These are phyloP conservation scores for Lentinula boryana DNA, from an alignment of 768 basidiomycete genomes.

Conservation along the genomic window DNA sequence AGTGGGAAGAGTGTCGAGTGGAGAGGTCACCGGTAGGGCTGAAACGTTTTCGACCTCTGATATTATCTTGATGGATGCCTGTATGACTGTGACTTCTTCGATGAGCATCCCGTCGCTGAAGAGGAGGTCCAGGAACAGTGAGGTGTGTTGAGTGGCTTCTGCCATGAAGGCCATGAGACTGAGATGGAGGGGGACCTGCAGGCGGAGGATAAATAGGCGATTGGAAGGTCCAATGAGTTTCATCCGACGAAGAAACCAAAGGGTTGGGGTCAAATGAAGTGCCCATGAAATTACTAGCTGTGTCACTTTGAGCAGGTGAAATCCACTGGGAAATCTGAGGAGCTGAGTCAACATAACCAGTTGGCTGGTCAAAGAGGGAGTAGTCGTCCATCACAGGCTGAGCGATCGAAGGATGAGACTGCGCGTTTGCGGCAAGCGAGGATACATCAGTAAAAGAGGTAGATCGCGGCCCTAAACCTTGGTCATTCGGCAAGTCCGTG, in stretches of 20 bases:
- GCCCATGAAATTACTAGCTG: background rate
- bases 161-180: background rate
- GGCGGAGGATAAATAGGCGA: background rate
- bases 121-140: background rate
- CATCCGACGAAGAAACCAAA: background rate
- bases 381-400: background rate
- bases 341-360: background rate
- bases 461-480: background rate
- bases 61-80: background rate
- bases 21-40: background rate
- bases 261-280: background rate
- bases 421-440: background rate
- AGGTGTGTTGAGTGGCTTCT: constrained; percentile 4
- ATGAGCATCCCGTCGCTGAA: constrained; percentile 6
- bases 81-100: constrained; percentile 4
- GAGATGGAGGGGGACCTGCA: background rate
- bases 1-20: background rate
- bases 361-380: background rate
- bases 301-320: background rate
- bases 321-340: background rate
- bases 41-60: background rate
- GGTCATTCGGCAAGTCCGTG: background rate
- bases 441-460: background rate
- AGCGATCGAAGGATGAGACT: background rate
- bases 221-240: background rate